A percentile compares a stretch with the other conserved stretches of the same genome.
These are phyloP conservation scores for Geotrichum klebahnii DNA, from an alignment of 1,139 yeast genomes.

Conservation along the genomic window DNA sequence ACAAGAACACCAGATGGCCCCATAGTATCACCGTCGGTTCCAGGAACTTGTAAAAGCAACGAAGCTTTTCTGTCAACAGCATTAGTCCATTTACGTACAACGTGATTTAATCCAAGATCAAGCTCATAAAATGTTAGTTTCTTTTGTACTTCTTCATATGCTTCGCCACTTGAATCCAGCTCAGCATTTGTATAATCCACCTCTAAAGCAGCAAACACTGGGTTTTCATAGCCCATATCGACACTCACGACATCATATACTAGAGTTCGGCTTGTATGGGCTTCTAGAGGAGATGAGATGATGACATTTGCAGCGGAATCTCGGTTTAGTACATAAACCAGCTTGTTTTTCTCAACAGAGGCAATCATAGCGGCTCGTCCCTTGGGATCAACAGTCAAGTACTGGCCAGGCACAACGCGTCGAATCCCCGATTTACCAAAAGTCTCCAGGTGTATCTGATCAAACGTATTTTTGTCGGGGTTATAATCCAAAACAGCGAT, in stretches of 20 bases:
- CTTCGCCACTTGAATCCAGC: slow-evolving; percentile 28
- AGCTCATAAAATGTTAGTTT: slow-evolving; percentile 66
- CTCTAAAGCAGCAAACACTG: slow-evolving; percentile 78
- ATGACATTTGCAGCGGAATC: slow-evolving; percentile 47
- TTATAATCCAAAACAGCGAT: slow-evolving; percentile 55
- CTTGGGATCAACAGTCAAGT: slow-evolving; percentile 67
- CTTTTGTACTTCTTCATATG: slow-evolving; percentile 32
- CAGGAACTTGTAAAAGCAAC: slow-evolving; percentile 46
- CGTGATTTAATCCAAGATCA: slow-evolving; percentile 80
- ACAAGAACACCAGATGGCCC: slow-evolving; percentile 62
- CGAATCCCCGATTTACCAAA: slow-evolving; percentile 72
- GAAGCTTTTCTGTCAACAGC: slow-evolving; percentile 44
- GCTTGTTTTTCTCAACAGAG: slow-evolving; percentile 68
- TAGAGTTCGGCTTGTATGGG: slow-evolving; percentile 49
- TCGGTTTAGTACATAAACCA: slow-evolving; percentile 56
- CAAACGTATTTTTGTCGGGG: slow-evolving; percentile 43
- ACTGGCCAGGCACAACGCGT: slow-evolving; percentile 71
- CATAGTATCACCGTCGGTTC: slow-evolving; percentile 45
- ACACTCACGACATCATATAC: slow-evolving; percentile 57
- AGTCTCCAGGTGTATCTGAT: slow-evolving; percentile 58
- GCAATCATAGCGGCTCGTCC: slow-evolving; percentile 67
- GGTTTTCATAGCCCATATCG: slow-evolving; percentile 77
- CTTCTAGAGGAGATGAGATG: slow-evolving; percentile 73
- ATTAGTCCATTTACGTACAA: slow-evolving; percentile 51
- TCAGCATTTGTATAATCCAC: slow-evolving; percentile 45